Base-by-base conservation (phyloP, 2,329 filamentous ascomycete genomes). In the Volutella citrinella region DNA sequence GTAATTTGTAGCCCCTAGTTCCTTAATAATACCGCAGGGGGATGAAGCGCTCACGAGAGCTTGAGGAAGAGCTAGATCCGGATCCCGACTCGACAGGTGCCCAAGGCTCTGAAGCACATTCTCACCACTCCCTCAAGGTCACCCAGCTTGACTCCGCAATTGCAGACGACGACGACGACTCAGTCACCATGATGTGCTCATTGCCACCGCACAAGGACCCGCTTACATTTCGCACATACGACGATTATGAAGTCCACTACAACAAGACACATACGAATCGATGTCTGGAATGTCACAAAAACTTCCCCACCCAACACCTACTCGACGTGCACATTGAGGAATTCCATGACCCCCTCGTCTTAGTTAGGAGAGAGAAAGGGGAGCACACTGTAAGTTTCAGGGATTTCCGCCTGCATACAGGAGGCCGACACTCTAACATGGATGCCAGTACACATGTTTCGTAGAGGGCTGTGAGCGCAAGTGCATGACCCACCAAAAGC, bases 211-310 rank as follows among this genome's bases (percentile, higher is more conserved):
- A 96, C 63, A 73, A 69, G 46, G 76, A 83, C 40, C 70, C 79
- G 3, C 55, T 93, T 34, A 68, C 72, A 5, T 97, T 98, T 61
- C 57, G 68, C 16, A 80, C 81, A 0, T 89, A 88, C 55, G 74
- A 80, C 38, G 86, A 89, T 12, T 96, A 94, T 62, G 89, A 96
- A 57, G 66, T 82, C 8, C 93, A 98, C 60, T 96, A 96, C 65
- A 74, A 70, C 46, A 82, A 87, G 55, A 70, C 75, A 15, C 93
- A 97, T 60, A 77, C 80, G 40, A 90, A 96, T 59, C 79, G 91
- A 26, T 98, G 93, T 57, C 68, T 81, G 9, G 84, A 89, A 54
- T 98, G 93, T 59, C 72, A 76, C 35, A 88, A 78, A 58, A 97
- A 96, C 58, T 88, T 97, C 43, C 93, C 93, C 2, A 89, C 87